Percentiles rank a stretch among this genome's conserved stretches.
phyloP scores from a whole-genome alignment of 805 yeast genomes.

The Pichia gijzeniarum region DNA sequence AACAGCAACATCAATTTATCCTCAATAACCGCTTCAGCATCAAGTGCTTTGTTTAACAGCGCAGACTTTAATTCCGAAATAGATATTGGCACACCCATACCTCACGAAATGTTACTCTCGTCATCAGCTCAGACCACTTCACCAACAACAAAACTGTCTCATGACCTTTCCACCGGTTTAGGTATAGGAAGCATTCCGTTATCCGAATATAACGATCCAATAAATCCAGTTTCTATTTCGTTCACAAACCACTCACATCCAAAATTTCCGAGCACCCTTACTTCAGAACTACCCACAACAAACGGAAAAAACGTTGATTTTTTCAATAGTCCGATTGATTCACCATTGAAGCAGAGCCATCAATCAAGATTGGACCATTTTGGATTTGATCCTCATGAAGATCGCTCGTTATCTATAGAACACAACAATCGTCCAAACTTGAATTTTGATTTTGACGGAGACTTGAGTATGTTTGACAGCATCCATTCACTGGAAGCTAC shows the following conservation, averaged over 20 bases:
- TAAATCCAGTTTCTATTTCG: conserved; percentile 3
- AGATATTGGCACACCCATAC: conserved; percentile 9
- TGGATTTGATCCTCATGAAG: conserved; percentile 13
- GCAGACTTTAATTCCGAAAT: neutral
- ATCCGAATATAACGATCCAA: conserved; percentile 1
- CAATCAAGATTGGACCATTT: conserved; percentile 7
- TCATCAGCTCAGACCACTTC: conserved; percentile 12
- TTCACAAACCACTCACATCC: conserved; percentile 6
- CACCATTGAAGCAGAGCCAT: conserved; percentile 15
- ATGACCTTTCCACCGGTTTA: conserved; percentile 1
- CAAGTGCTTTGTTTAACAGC: neutral
- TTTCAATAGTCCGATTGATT: conserved; percentile 21
- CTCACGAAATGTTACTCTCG: conserved; percentile 14
- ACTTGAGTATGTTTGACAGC: conserved; percentile 24
- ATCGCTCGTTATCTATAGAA: conserved; percentile 7
- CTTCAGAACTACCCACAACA: conserved; percentile 8
- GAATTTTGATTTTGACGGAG: conserved; percentile 26
- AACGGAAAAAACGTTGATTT: conserved; percentile 8
- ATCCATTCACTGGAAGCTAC: conserved; percentile 6
- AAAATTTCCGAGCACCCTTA: too few species aligned
- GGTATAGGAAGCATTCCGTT: conserved; percentile 8
- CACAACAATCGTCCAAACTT: conserved; percentile 13
- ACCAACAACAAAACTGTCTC: conserved; percentile 2
- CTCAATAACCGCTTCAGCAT: conserved; percentile 1
- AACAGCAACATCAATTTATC: too few species aligned